Evolutionary conservation across 768 basidiomycete species (phyloP).

Genomic region (Serendipita sp.): DNA sequence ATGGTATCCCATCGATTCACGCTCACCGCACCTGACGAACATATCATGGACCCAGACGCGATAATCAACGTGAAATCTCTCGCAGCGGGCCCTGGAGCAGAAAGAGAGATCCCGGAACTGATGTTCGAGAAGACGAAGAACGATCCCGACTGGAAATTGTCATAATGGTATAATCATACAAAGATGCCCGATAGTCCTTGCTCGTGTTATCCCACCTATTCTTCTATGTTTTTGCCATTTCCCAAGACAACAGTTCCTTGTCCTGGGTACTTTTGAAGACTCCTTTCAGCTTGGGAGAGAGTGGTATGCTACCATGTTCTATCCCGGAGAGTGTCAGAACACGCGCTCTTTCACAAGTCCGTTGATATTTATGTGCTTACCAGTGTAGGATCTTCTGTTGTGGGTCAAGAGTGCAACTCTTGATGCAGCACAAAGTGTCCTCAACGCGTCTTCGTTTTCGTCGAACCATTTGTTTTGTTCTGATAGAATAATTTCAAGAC

Average conservation of each 20-base stretch:
- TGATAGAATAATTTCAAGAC: not conserved
- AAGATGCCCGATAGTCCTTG: too few relatives aligned
- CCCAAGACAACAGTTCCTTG: not conserved
- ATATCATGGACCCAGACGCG: too few relatives aligned
- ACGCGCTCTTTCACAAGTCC: not conserved
- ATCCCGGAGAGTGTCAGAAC: not conserved
- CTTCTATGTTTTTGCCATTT: not conserved
- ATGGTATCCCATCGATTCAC: too few relatives aligned
- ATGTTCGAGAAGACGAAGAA: too few relatives aligned
- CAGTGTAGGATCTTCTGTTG: not conserved
- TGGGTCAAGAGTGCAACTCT: not conserved
- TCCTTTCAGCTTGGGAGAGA: not conserved
- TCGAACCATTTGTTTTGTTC: not conserved
- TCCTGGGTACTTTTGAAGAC: not conserved
- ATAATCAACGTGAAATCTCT: too few relatives aligned
- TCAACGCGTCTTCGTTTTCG: not conserved
- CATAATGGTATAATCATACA: too few relatives aligned
- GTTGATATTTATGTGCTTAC: not conserved
- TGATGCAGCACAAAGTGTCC: not conserved
- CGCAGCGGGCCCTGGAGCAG: too few relatives aligned
- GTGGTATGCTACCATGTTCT: not conserved
- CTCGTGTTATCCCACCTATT: too few relatives aligned
- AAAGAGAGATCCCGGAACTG: too few relatives aligned
- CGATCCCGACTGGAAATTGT: too few relatives aligned
- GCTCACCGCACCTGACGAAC: too few relatives aligned